Evolutionary conservation across 495 filamentous ascomycete species (phyloP).

Genomic region (Talaromyces trachyspermus): DNA sequence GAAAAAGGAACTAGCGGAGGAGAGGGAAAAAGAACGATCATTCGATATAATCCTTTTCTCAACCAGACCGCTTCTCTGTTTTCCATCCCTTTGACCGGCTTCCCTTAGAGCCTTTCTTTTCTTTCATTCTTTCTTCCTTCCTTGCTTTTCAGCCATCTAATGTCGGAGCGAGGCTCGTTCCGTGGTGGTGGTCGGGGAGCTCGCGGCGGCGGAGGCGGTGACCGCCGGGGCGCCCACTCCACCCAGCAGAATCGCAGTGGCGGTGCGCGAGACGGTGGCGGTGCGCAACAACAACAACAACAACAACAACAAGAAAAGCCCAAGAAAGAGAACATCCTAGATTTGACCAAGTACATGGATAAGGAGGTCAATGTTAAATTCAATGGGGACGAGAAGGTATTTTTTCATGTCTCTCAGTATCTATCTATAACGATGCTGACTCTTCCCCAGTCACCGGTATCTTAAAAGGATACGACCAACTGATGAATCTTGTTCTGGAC

Average conservation of each 20-base stretch:
- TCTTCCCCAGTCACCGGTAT: constrained; percentile 63
- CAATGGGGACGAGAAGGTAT: constrained; percentile 90
- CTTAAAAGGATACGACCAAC: constrained; percentile 89
- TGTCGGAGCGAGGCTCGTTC: constrained; percentile 65
- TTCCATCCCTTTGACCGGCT: too few species aligned
- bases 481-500: constrained; percentile 97
- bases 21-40: too few species aligned
- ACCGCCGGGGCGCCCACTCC: constrained; percentile 31
- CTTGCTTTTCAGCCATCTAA: constrained; percentile 20
- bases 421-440: background rate
- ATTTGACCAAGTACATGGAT: constrained; percentile 92
- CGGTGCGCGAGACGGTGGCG: constrained; percentile 38
- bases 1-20: too few species aligned
- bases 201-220: constrained; percentile 36
- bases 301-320: constrained; percentile 61
- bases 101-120: background rate
- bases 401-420: constrained; percentile 10
- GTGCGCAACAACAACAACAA: constrained; percentile 18
- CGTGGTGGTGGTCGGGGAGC: constrained; percentile 42
- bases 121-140: constrained; percentile 5
- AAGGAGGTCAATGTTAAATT: constrained; percentile 93
- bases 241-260: constrained; percentile 34
- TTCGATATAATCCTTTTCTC: too few species aligned
- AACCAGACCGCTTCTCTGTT: too few species aligned
- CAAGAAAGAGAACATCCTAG: constrained; percentile 97